Evolutionary conservation across 1,284 basidiomycete genomes (phyloP), one percentile per base, ranked within the genome.

Genomic region (Puccinia triticina): DNA sequence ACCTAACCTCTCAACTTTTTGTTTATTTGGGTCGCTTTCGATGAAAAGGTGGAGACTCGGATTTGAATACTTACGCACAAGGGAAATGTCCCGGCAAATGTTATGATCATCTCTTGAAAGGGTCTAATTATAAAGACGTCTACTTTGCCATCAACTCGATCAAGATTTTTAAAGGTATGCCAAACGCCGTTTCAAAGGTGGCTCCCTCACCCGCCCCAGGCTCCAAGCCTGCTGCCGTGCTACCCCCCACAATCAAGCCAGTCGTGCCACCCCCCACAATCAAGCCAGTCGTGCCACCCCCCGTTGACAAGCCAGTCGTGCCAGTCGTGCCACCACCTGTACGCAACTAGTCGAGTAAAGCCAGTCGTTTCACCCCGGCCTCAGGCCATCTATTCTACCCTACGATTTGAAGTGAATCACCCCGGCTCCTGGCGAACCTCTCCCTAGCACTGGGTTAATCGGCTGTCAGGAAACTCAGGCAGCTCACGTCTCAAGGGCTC

Each of bases 121-220:
- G 76, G 3, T 77, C 76, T 10, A 29, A 77, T 26, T 77, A 77
- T 23, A 77, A 77, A 77, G 59, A 64, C 0, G 76, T 77, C 4
- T 77, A 77, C 61, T 77, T 77, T 67, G 37, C 76, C n/a, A 64
- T 77, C 59, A 77, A 77, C 64, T 77, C 59, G 18, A 77, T 77
- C 61, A 77, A 77, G 61, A 77, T 67, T 8, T 77, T 77, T 46
- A 77, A 66, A 67, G 76, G 76, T 26, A 2, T n/a, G 7, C 61
- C 76, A 32, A 50, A 73, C 50, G 71, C 71, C 53, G 50, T 73
- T 55, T 73, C 71, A 23, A 73, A 55, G 53, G 32, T 34, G 26
- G 18, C 29, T 48, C 0, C 50, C 32, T 1, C n/a, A 37, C 5
- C 50, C 11, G 10, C 50, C 14, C 3, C 72, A 59, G 29, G 12